Conservation (phyloP, 257 asterid genomes). For the Plantago elongata region DNA sequence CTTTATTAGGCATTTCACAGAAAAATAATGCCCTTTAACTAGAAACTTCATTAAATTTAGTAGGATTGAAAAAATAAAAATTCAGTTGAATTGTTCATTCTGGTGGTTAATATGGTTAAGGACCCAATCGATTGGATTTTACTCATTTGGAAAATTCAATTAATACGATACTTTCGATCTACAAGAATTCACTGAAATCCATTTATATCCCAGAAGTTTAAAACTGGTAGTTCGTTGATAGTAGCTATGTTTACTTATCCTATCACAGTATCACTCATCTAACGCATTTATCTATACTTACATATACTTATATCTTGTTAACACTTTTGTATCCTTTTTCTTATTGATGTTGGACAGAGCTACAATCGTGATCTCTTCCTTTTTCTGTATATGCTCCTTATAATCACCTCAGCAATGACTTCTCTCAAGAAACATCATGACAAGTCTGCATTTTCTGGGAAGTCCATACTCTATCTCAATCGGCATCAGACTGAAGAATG, state of each 20-base stretch:
- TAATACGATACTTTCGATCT: too few relatives aligned
- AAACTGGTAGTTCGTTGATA: too few relatives aligned
- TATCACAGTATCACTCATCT: background rate
- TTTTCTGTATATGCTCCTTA: slow-evolving; percentile 72
- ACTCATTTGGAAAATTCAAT: background rate
- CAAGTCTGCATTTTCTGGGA: slow-evolving; percentile 86
- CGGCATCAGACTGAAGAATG: slow-evolving; percentile 98
- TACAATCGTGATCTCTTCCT: slow-evolving; percentile 91
- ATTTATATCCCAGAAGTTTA: too few relatives aligned
- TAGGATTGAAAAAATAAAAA: too few relatives aligned
- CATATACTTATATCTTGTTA: slow-evolving; percentile 20
- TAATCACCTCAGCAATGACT: slow-evolving; percentile 79
- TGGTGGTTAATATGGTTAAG: slow-evolving; percentile 4
- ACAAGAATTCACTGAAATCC: too few relatives aligned
- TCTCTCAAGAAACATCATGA: slow-evolving; percentile 85
- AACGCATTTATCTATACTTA: slow-evolving; percentile 2
- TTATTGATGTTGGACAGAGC: slow-evolving; percentile 56
- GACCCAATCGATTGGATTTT: slow-evolving; percentile 13
- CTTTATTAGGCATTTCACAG: background rate
- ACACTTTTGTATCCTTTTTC: slow-evolving; percentile 13
- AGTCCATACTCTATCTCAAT: slow-evolving; percentile 75
- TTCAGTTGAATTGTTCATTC: slow-evolving; percentile 1
- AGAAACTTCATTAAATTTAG: too few relatives aligned
- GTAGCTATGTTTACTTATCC: too few relatives aligned
- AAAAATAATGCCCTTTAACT: too few relatives aligned